phyloP scores from a whole-genome alignment of 345 rosid genomes.

The Cochlearia excelsa region DNA sequence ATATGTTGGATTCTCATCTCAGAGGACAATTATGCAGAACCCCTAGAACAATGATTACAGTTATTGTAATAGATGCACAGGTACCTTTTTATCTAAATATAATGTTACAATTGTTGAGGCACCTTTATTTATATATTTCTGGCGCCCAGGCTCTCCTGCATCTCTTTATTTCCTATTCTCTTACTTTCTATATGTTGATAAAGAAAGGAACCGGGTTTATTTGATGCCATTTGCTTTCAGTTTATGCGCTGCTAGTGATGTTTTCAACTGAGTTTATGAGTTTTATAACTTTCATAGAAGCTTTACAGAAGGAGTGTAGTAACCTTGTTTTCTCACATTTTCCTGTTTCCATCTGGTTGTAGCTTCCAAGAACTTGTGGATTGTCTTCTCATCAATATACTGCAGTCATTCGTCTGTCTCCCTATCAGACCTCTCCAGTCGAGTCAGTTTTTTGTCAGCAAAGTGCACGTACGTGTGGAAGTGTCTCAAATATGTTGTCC shows the following conservation, averaged over 20 bases:
- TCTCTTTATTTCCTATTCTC: constrained; percentile 13
- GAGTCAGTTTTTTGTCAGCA: constrained; percentile 60
- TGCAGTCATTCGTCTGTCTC: constrained; percentile 55
- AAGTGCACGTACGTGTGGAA: constrained; percentile 85
- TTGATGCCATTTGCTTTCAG: constrained; percentile 9
- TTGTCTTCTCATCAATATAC: constrained; percentile 66
- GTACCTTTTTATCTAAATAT: constrained; percentile 39
- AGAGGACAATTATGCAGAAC: constrained; percentile 51
- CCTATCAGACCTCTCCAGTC: constrained; percentile 43
- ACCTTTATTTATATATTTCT: constrained; percentile 8
- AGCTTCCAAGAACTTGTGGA: constrained; percentile 65
- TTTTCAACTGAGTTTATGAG: constrained; percentile 14
- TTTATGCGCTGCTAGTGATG: constrained; percentile 5
- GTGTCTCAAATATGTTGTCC: constrained; percentile 47
- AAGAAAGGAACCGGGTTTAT: constrained; percentile 7
- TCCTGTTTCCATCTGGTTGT: constrained; percentile 32
- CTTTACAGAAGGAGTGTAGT: constrained; percentile 23
- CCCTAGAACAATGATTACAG: constrained; percentile 64
- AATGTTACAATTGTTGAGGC: constrained; percentile 1
- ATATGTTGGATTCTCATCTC: constrained; percentile 81
- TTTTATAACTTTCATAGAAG: constrained; percentile 10
- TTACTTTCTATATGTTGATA: constrained; percentile 3
- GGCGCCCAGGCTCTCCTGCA: constrained; percentile 1
- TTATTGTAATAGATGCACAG: constrained; percentile 71
- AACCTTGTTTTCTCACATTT: constrained; percentile 24